Conservation (phyloP, 2,329 filamentous ascomycete species). For the Sclerotinia minor region DNA sequence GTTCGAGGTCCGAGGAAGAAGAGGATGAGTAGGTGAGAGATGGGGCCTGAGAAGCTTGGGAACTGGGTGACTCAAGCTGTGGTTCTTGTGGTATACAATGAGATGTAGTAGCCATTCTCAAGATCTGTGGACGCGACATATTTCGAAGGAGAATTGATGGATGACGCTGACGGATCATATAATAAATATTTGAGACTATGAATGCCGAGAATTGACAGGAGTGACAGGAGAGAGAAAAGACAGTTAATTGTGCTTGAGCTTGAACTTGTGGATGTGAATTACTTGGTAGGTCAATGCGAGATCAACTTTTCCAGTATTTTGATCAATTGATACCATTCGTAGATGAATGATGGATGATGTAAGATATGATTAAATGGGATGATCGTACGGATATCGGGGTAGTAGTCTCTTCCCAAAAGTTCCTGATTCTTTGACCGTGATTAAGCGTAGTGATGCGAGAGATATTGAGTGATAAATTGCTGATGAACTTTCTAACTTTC, state of each 20-base stretch:
- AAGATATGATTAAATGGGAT: too few relatives aligned
- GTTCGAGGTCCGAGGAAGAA: conserved; percentile 54
- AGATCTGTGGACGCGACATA: conserved; percentile 37
- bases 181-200: neutral
- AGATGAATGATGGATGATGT: neutral
- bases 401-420: too few relatives aligned
- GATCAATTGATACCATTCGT: neutral
- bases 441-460: neutral
- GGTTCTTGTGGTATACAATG: conserved; percentile 40
- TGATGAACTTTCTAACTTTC: neutral
- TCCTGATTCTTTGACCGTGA: neutral
- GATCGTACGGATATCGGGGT: too few relatives aligned
- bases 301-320: neutral
- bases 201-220: neutral
- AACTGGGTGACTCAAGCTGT: conserved; percentile 27
- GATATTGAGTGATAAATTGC: neutral
- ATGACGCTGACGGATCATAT: conserved; percentile 25
- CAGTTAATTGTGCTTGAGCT: neutral
- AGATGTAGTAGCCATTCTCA: conserved; percentile 37
- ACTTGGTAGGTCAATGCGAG: neutral
- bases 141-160: conserved; percentile 21
- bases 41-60: conserved; percentile 55
- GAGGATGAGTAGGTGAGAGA: conserved; percentile 64
- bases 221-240: neutral
- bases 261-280: neutral